Conservation (phyloP, 371 early-diverging fungal genomes). For the Mucor lusitanicus region DNA sequence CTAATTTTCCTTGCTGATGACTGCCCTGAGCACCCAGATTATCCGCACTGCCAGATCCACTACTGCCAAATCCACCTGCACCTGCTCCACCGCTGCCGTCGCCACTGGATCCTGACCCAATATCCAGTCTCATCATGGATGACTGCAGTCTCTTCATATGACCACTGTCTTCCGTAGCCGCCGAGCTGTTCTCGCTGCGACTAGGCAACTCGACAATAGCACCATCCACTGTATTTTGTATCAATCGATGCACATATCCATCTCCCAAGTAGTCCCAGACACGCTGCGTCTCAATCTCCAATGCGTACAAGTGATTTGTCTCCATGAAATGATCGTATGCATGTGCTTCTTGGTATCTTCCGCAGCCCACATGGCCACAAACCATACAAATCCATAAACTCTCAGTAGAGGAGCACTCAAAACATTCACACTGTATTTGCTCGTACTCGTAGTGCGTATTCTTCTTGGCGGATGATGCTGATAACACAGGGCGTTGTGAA, state of each 20-base stretch:
- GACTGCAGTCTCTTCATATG: background rate
- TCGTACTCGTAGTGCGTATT: background rate
- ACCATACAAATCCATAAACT: conserved; percentile 94
- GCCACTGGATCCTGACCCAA: background rate
- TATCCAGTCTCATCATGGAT: background rate
- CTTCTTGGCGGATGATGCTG: conserved; percentile 2
- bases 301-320: conserved; percentile 84
- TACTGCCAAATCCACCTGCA: background rate
- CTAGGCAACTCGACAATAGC: conserved; percentile 87
- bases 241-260: conserved; percentile 91
- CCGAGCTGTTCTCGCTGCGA: background rate
- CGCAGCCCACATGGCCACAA: conserved; percentile 91
- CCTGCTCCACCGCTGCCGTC: background rate
- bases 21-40: background rate
- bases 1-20: background rate
- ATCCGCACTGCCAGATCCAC: conserved; percentile 21
- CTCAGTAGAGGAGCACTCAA: conserved; percentile 63
- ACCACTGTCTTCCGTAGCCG: background rate
- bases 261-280: conserved; percentile 98
- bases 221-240: conserved; percentile 88
- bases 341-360: conserved; percentile 79
- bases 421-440: conserved; percentile 61
- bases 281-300: conserved; percentile 92
- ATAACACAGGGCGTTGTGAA: conserved; percentile 52
- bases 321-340: conserved; percentile 82